phyloP scores from a whole-genome alignment of 495 filamentous ascomycete species.

The Annulohypoxylon stygium region DNA sequence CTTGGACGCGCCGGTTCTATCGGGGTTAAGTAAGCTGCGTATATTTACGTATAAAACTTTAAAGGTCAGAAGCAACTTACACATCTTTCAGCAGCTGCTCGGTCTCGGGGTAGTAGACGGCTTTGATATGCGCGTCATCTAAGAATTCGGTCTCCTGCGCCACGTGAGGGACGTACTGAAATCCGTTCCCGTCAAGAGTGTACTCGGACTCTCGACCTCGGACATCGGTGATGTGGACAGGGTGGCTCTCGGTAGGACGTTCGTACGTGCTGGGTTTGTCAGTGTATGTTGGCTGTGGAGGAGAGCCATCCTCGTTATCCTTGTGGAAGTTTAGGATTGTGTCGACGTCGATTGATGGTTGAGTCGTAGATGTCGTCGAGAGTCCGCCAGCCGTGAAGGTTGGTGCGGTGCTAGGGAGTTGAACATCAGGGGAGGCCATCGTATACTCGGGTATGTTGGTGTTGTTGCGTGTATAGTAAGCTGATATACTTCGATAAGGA shows the following conservation, averaged over 20 bases:
- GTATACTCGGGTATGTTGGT: slow-evolving; percentile 5
- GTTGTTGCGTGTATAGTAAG: not conserved
- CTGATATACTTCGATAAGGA: slow-evolving; percentile 1
- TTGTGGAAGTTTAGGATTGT: slow-evolving; percentile 72
- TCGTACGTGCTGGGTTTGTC: slow-evolving; percentile 65
- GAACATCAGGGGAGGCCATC: slow-evolving; percentile 51
- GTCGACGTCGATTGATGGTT: slow-evolving; percentile 59
- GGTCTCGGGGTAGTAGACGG: slow-evolving; percentile 73
- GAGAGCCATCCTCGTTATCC: slow-evolving; percentile 69
- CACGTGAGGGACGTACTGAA: slow-evolving; percentile 55
- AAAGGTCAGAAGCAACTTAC: slow-evolving; percentile 56
- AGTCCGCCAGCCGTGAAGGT: slow-evolving; percentile 30
- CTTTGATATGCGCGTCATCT: slow-evolving; percentile 77
- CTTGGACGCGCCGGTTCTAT: slow-evolving; percentile 71
- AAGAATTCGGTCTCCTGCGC: slow-evolving; percentile 71
- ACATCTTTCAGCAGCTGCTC: slow-evolving; percentile 75
- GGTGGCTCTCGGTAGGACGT: slow-evolving; percentile 53
- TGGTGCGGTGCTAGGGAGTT: slow-evolving; percentile 38
- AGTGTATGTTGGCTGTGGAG: slow-evolving; percentile 63
- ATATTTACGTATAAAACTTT: not conserved
- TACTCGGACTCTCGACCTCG: slow-evolving; percentile 55
- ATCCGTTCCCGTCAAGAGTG: slow-evolving; percentile 59
- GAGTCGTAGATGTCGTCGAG: not conserved
- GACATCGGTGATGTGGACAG: slow-evolving; percentile 59
- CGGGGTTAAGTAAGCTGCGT: not conserved